phyloP scores from a whole-genome alignment of 2,329 filamentous ascomycete genomes.

The Atkinsonella texensis region DNA sequence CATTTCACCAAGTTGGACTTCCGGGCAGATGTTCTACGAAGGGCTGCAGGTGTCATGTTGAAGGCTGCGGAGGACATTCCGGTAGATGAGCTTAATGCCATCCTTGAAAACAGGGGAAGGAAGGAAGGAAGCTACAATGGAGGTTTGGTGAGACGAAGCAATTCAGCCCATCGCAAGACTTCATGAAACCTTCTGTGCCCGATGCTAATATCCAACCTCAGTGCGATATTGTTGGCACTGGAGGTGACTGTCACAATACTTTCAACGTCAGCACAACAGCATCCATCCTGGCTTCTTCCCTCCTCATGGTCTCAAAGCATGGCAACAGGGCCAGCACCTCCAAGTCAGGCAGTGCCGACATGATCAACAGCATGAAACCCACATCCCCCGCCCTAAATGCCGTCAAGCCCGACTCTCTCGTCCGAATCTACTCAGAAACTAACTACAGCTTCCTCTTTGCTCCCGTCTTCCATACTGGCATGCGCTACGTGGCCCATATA shows the following conservation, averaged over 20 bases:
- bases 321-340: conserved; percentile 93
- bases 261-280: conserved; percentile 97
- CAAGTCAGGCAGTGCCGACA: conserved; percentile 87
- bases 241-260: conserved; percentile 91
- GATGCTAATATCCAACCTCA: conserved; percentile 13
- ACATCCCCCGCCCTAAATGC: conserved; percentile 61
- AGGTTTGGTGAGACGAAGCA: conserved; percentile 53
- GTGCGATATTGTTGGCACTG: conserved; percentile 94
- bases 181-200: conserved; percentile 6
- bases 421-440: conserved; percentile 59
- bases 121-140: conserved; percentile 67
- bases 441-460: conserved; percentile 97
- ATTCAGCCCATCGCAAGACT: background rate
- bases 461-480: conserved; percentile 90
- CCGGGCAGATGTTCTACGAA: conserved; percentile 72
- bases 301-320: conserved; percentile 84
- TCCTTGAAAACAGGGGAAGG: conserved; percentile 47
- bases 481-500: conserved; percentile 77
- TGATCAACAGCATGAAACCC: conserved; percentile 65
- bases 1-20: conserved; percentile 85
- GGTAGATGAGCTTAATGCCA: conserved; percentile 42
- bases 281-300: conserved; percentile 78
- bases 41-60: conserved; percentile 76
- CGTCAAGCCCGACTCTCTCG: conserved; percentile 59
- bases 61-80: conserved; percentile 65